phyloP scores from a whole-genome alignment of 2,329 filamentous ascomycete genomes.

The Colletotrichum sp. region DNA sequence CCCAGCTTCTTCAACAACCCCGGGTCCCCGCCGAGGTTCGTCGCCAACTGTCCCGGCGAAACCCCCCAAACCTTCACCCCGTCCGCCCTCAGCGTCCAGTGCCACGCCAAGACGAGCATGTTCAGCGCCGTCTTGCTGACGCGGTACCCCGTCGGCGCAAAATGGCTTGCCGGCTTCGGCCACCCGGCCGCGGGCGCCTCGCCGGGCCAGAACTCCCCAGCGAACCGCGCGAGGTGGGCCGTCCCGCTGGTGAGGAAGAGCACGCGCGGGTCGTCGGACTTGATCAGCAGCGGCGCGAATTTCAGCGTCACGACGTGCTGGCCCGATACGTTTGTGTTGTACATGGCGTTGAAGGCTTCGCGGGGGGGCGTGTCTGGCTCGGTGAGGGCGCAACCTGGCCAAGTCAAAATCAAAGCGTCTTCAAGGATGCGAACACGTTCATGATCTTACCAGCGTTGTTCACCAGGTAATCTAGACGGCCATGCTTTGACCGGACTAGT shows the following conservation, averaged over 20 bases:
- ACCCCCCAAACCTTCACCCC: constrained; percentile 45
- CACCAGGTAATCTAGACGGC: constrained; percentile 34
- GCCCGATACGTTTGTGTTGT: constrained; percentile 54
- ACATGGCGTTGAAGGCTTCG: constrained; percentile 47
- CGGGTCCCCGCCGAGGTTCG: constrained; percentile 35
- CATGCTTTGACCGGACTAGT: constrained; percentile 25
- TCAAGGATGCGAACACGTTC: background rate
- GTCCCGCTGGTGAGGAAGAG: constrained; percentile 54
- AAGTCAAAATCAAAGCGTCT: background rate
- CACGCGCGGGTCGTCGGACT: constrained; percentile 47
- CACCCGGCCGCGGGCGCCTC: constrained; percentile 41
- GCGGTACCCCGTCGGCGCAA: constrained; percentile 36
- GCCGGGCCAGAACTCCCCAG: constrained; percentile 25
- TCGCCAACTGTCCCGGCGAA: constrained; percentile 45
- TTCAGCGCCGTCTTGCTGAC: constrained; percentile 31
- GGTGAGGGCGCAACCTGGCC: background rate
- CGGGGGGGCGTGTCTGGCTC: constrained; percentile 28
- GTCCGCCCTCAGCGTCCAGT: constrained; percentile 30
- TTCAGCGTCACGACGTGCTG: constrained; percentile 39
- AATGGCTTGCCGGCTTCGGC: constrained; percentile 42
- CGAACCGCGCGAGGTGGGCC: constrained; percentile 38
- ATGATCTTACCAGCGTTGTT: constrained; percentile 31
- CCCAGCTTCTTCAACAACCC: constrained; percentile 25
- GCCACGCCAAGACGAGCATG: constrained; percentile 27
- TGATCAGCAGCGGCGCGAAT: constrained; percentile 45